These are phyloP conservation scores for Sclerotinia subarctica DNA, from an alignment of 2,329 filamentous ascomycete species.

Conservation along the genomic window DNA sequence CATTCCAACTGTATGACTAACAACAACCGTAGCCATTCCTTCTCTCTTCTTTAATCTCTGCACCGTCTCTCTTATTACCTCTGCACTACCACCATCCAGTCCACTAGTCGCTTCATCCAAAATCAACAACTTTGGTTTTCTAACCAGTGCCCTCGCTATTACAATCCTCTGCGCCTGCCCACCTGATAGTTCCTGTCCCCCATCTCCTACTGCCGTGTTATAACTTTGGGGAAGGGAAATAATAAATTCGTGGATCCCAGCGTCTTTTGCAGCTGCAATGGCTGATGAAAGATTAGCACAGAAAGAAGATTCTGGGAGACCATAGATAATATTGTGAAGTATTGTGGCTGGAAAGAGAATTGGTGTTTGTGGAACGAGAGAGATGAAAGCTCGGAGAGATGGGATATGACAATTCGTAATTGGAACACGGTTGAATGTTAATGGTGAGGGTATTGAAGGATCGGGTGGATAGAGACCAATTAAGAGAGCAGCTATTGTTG, in stretches of 20 bases:
- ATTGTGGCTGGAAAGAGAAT: conserved; percentile 76
- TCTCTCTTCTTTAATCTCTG: conserved; percentile 45
- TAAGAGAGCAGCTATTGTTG: conserved; percentile 73
- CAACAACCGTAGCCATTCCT: conserved; percentile 67
- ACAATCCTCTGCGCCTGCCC: conserved; percentile 80
- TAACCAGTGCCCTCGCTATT: conserved; percentile 74
- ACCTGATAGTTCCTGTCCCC: conserved; percentile 69
- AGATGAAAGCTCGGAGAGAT: conserved; percentile 58
- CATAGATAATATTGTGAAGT: conserved; percentile 79
- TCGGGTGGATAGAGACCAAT: conserved; percentile 62
- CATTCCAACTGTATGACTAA: conserved; percentile 82
- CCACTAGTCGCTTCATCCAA: conserved; percentile 86
- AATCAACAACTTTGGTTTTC: conserved; percentile 68
- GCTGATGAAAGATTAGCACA: conserved; percentile 48
- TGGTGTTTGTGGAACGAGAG: conserved; percentile 68
- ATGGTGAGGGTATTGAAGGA: background rate
- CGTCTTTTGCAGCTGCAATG: conserved; percentile 51
- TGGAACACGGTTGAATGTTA: conserved; percentile 55
- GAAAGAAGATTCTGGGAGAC: conserved; percentile 55
- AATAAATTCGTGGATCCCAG: conserved; percentile 76
- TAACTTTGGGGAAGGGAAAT: conserved; percentile 67
- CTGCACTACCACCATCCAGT: conserved; percentile 67
- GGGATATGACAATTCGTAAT: conserved; percentile 57
- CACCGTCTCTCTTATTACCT: conserved; percentile 62
- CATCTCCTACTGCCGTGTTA: conserved; percentile 71